Conservation (phyloP, 768 basidiomycete genomes). For the Suillus subalutaceus region DNA sequence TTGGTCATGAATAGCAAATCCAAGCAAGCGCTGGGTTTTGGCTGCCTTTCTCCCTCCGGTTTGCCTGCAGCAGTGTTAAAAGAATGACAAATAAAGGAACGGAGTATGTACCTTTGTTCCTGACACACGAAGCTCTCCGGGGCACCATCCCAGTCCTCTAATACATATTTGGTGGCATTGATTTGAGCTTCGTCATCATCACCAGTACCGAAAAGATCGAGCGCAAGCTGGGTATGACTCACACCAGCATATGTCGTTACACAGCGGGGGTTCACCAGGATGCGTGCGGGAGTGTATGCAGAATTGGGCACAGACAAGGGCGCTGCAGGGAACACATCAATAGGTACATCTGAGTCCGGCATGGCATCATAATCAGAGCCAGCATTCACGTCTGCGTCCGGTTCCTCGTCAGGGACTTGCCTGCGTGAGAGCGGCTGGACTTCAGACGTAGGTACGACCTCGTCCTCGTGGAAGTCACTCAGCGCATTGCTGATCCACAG, state of each 20-base stretch:
- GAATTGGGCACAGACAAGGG: conserved; percentile 80
- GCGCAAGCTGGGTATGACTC: conserved; percentile 92
- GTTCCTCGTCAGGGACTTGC: conserved; percentile 31
- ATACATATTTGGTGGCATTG: conserved; percentile 64
- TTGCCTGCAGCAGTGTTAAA: conserved; percentile 47
- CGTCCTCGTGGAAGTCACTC: conserved; percentile 68
- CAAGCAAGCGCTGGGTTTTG: conserved; percentile 83
- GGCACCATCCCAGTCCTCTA: conserved; percentile 96
- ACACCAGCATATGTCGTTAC: conserved; percentile 99
- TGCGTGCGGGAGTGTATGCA: conserved; percentile 85
- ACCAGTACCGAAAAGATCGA: conserved; percentile 85
- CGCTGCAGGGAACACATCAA: conserved; percentile 33
- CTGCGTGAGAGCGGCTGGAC: conserved; percentile 36
- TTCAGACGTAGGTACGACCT: conserved; percentile 23
- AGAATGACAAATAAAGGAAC: conserved; percentile 6
- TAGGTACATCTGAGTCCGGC: conserved; percentile 55
- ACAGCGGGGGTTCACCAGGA: conserved; percentile 94
- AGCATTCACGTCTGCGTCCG: conserved; percentile 77
- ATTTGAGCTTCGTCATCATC: conserved; percentile 62
- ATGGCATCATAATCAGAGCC: conserved; percentile 91
- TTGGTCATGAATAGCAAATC: conserved; percentile 83
- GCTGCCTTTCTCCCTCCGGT: conserved; percentile 89
- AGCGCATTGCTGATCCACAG: conserved; percentile 90
- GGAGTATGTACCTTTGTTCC: conserved; percentile 71
- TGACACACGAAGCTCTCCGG: conserved; percentile 99